Base-by-base conservation (phyloP, 495 filamentous ascomycete species). In the Aspergillus wentii region DNA sequence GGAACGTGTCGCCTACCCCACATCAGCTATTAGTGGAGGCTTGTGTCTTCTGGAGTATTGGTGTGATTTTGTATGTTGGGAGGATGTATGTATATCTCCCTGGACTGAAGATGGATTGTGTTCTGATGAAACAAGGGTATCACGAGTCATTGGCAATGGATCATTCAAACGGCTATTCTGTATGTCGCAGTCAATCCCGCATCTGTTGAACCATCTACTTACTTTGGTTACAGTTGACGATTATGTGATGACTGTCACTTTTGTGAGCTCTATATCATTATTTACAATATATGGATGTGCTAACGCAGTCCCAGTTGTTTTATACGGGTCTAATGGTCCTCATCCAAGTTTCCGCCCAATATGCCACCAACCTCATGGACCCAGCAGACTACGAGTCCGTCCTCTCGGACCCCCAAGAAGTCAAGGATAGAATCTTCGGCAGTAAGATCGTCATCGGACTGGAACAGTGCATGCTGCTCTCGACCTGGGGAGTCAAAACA, bases 361-460 rank as follows among this genome's bases (percentile, higher is more conserved):
- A 69, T 11, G 70, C 68, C 17, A 79, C 74, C 20, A 83, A 83
- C 39, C 70, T 84, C 2, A 63, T 82, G 38, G 62, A 75, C 26
- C 75, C 77, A 0, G 66, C 66, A 6, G 66, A 79, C 35, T 58
- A 73, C 15, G 50, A 58, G 20, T 40, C 43, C 4, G 59, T 83
- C 2, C 66, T 76, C 0, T 43, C 61, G 0, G 49, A 71, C 17
- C 59, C 61, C 9, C 46, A 65, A 17, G 53, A 68, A 30, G 68
- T 69, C 19, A 37, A 51, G 21, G 62, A 70, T 30, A 49, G 71
- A 11, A 64, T 74, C 5, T 61, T 58, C 23, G 73, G 73, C 13
- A 72, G 68, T 30, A 75, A 77, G 30, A 66, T 72, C 28, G 72
- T 76, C 11, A 56, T 77, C 9, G 65, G 71, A 11, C 52, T 72